A percentile compares a stretch with the other conserved stretches of the same genome.
phyloP scores from a whole-genome alignment of 371 early-diverging fungal species.

The Lichtheimia corymbifera region DNA sequence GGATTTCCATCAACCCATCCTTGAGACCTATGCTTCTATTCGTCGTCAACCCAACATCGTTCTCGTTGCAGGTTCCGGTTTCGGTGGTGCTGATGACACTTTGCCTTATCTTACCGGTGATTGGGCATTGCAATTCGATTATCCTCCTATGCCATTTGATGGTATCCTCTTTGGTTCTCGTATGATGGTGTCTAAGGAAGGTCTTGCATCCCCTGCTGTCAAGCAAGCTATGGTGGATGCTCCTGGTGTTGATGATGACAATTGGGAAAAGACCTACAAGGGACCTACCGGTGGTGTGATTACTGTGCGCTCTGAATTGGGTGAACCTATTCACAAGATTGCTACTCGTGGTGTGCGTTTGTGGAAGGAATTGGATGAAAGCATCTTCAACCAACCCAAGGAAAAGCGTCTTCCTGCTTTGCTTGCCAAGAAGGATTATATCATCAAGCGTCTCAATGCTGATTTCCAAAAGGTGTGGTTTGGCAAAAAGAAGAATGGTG shows the following conservation, averaged over 20 bases:
- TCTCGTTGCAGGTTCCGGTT: slow-evolving; percentile 91
- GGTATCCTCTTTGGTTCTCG: slow-evolving; percentile 94
- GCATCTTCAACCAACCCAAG: slow-evolving; percentile 84
- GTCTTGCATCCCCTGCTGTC: slow-evolving; percentile 78
- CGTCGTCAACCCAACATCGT: slow-evolving; percentile 87
- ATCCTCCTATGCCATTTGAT: slow-evolving; percentile 96
- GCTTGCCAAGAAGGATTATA: slow-evolving; percentile 87
- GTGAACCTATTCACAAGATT: slow-evolving; percentile 97
- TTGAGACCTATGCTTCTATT: slow-evolving; percentile 91
- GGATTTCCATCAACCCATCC: slow-evolving; percentile 92
- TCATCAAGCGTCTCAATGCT: slow-evolving; percentile 87
- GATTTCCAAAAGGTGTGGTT: slow-evolving; percentile 97
- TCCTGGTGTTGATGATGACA: slow-evolving; percentile 83
- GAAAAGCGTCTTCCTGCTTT: slow-evolving; percentile 86
- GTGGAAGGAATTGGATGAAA: slow-evolving; percentile 96
- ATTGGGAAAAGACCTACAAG: slow-evolving; percentile 94
- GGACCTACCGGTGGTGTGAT: slow-evolving; percentile 90
- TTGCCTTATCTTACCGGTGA: slow-evolving; percentile 95
- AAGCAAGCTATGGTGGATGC: slow-evolving; percentile 93
- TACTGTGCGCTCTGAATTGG: slow-evolving; percentile 93
- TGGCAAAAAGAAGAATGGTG: slow-evolving; percentile 81
- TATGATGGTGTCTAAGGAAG: slow-evolving; percentile 95
- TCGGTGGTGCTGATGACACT: slow-evolving; percentile 90
- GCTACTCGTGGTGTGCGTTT: slow-evolving; percentile 93
- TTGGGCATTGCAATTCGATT: slow-evolving; percentile 83